A percentile compares a stretch with the other conserved stretches of the same genome.
These are phyloP conservation scores for Zymoseptoria pseudotritici DNA, from an alignment of 2,329 filamentous ascomycete genomes.

Conservation along the genomic window DNA sequence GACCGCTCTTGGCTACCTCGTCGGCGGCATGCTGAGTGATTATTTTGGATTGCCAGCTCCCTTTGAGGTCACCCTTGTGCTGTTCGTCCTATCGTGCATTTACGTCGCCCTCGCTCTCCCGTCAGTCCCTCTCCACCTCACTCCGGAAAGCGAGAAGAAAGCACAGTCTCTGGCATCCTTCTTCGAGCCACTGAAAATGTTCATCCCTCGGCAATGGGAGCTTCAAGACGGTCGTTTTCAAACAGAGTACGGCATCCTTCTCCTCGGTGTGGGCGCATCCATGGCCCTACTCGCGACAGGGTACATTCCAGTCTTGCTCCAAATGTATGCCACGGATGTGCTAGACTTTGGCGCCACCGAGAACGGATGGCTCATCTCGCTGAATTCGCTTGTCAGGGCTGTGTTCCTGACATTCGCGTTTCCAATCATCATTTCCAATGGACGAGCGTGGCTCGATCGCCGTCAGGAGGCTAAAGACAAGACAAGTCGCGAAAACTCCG, in stretches of 20 bases:
- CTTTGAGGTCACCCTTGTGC: conserved; percentile 55
- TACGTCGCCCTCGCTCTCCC: conserved; percentile 40
- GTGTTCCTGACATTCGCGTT: conserved; percentile 40
- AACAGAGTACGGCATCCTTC: conserved; percentile 55
- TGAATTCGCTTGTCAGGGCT: conserved; percentile 39
- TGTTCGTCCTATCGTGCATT: conserved; percentile 42
- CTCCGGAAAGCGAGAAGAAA: conserved; percentile 21
- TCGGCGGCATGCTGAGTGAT: conserved; percentile 59
- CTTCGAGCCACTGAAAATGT: conserved; percentile 56
- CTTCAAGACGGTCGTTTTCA: conserved; percentile 44
- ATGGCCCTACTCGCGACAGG: conserved; percentile 61
- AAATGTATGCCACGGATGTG: conserved; percentile 42
- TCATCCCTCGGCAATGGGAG: conserved; percentile 51
- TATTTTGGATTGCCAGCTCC: conserved; percentile 55
- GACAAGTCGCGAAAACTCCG: conserved; percentile 7
- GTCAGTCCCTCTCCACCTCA: conserved; percentile 41
- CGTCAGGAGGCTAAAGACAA: conserved; percentile 30
- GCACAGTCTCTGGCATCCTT: conserved; percentile 45
- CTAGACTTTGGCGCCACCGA: conserved; percentile 39
- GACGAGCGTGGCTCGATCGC: conserved; percentile 37
- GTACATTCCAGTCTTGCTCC: conserved; percentile 54
- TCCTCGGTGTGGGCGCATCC: conserved; percentile 60
- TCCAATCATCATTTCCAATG: conserved; percentile 36
- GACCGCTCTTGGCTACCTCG: conserved; percentile 55
- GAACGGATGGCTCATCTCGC: conserved; percentile 40